Conservation (phyloP, 441 rosid species). For the Erysimum pusillum region DNA sequence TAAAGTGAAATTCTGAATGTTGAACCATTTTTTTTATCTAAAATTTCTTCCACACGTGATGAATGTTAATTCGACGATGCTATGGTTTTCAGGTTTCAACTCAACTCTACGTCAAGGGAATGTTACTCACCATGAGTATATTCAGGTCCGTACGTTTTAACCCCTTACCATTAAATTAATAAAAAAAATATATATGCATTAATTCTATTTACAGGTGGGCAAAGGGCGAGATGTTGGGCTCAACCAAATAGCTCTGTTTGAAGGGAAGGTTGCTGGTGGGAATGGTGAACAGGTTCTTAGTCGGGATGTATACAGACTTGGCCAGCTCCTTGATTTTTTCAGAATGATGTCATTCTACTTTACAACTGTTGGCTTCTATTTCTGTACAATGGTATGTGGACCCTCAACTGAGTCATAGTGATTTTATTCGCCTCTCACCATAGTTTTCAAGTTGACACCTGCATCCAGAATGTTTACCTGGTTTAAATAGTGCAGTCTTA, state of each 20-base stretch:
- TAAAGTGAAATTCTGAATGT: conserved; percentile 18
- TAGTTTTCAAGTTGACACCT: conserved; percentile 26
- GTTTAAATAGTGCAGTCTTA: conserved; percentile 2
- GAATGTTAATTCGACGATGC: conserved; percentile 11
- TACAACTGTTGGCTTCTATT: conserved; percentile 95
- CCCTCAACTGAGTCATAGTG: conserved; percentile 16
- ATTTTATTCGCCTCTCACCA: conserved; percentile 15
- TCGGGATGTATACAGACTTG: conserved; percentile 97
- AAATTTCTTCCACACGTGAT: conserved; percentile 21
- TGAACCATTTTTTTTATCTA: conserved; percentile 5
- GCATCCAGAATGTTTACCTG: conserved; percentile 30
- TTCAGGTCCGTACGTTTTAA: conserved; percentile 67
- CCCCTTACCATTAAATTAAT: conserved; percentile 17
- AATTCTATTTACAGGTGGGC: conserved; percentile 80
- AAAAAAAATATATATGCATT: conserved; percentile 6
- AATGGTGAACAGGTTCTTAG: conserved; percentile 99
- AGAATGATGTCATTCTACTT: conserved; percentile 98
- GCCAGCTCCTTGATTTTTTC: conserved; percentile 98
- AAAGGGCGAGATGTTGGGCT: conserved; percentile 99
- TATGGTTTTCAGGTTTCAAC: conserved; percentile 79
- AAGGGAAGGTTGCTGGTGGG: conserved; percentile 99
- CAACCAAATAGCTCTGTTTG: conserved; percentile 98
- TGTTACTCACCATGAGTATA: conserved; percentile 98
- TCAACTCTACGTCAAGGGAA: conserved; percentile 98
- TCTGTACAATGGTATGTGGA: conserved; percentile 92